Evolutionary conservation across 2,329 filamentous ascomycete genomes (phyloP).

Genomic region (Colletotrichum sp.): DNA sequence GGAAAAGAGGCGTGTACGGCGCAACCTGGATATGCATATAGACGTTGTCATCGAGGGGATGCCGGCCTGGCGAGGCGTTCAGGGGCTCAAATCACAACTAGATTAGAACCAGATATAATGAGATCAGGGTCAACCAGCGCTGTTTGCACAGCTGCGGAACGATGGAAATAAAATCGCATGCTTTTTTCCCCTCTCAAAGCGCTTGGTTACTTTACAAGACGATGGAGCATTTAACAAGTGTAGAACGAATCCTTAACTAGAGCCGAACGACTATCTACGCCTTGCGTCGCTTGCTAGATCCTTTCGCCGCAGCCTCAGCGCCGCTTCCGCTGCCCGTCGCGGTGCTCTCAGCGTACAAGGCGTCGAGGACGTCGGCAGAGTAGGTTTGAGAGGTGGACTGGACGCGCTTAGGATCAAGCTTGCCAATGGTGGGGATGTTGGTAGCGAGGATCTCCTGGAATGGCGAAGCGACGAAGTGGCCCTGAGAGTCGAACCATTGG

Average conservation of each 20-base stretch:
- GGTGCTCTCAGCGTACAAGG: slow-evolving; percentile 39
- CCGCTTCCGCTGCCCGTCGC: slow-evolving; percentile 31
- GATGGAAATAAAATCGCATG: neutral
- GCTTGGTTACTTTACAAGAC: neutral
- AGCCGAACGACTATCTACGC: slow-evolving; percentile 28
- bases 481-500: slow-evolving; percentile 76
- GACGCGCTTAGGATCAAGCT: slow-evolving; percentile 67
- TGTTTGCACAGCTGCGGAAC: neutral
- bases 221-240: neutral
- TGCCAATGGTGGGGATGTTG: slow-evolving; percentile 69
- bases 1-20: neutral
- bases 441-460: slow-evolving; percentile 80
- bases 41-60: neutral
- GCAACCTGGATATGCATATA: neutral
- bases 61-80: slow-evolving; percentile 8
- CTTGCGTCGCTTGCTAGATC: slow-evolving; percentile 53
- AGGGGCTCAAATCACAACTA: neutral
- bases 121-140: neutral
- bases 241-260: neutral
- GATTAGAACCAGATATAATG: neutral
- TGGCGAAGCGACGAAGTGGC: slow-evolving; percentile 74
- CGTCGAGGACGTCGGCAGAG: slow-evolving; percentile 54
- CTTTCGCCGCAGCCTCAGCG: slow-evolving; percentile 40
- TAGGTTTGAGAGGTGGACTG: slow-evolving; percentile 36
- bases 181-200: neutral